Percentiles rank a stretch among this genome's conserved stretches.
Conservation (phyloP, 345 rosid genomes). For the Linum tenue region DNA sequence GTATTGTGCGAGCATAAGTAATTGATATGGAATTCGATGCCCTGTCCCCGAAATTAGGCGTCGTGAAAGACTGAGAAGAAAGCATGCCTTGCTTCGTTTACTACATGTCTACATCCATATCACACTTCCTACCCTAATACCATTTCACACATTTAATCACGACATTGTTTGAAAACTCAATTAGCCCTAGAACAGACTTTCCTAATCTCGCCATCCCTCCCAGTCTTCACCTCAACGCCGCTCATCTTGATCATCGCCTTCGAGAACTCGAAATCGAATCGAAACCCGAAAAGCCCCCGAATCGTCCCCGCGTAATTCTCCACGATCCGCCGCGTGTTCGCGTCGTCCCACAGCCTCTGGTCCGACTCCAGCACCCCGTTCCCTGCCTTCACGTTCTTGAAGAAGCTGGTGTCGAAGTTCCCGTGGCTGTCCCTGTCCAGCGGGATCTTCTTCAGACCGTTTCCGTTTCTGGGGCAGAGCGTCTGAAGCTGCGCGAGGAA, state of each 20-base stretch:
- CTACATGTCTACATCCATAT: too few species aligned
- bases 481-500: constrained; percentile 41
- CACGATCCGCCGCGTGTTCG: constrained; percentile 34
- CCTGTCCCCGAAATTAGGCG: too few species aligned
- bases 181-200: constrained; percentile 57
- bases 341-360: constrained; percentile 60
- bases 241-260: constrained; percentile 78
- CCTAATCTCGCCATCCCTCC: constrained; percentile 50
- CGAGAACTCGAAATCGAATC: constrained; percentile 48
- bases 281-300: constrained; percentile 48
- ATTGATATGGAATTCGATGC: too few species aligned
- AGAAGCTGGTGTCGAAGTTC: constrained; percentile 47
- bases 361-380: constrained; percentile 67
- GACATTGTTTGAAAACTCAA: constrained; percentile 7
- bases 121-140: too few species aligned
- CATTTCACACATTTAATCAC: too few species aligned
- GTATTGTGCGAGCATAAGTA: too few species aligned
- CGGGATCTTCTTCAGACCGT: constrained; percentile 45
- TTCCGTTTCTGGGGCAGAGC: constrained; percentile 55
- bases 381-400: constrained; percentile 52
- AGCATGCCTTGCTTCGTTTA: too few species aligned
- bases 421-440: constrained; percentile 44
- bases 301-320: constrained; percentile 43
- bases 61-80: too few species aligned
- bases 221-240: constrained; percentile 59